Evolutionary conservation across 176 grass and related monocot species (phyloP), one percentile per base, ranked within the genome.

Genomic region (Rhynchospora pubera): DNA sequence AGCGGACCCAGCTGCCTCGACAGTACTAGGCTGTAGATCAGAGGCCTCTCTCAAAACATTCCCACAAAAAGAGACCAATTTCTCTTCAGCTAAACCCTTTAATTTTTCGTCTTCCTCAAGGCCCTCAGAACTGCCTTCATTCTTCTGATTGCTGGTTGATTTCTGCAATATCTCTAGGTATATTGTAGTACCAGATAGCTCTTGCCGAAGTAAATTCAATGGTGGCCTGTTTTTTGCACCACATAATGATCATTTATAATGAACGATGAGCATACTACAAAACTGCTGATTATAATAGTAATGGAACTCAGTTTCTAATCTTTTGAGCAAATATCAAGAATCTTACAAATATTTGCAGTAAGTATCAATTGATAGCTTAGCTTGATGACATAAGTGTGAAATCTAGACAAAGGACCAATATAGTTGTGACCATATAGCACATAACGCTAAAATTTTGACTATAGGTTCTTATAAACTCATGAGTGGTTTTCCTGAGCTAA

Each of bases 161-260:
- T 96, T 99, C 50, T 99, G 93, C 68, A 99, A 90, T 74, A 99
- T 96, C 50, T 99, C 97, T 62, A 99, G 88, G 91, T 96, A 99
- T 68, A 99, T 99, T 56, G 87, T 77, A 65, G 93, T 93, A 86
- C 97, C 97, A 81, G 91, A 86, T 81, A 99, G 86, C 87, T 99
- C 97, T 89, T 99, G 97, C 30, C 97, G 91, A 59, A 99, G 91
- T 88, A 99, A 91, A 91, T 93, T 99, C 66, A 90, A 70, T 30
- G 97, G 97, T 62, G 93, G 91, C 88, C 97, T 99, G 83, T 74
- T 64, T 82, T 39, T 16, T 45, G 24, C 24, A 76, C 72, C 48
- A 28, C 72, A 30, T 7, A 51, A 75, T 55, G 16, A 55, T 53
- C 32, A 32, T 75, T 73, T 72, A 50, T 19, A 50, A 73, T 23